These are phyloP conservation scores for Luffa acutangula DNA, from an alignment of 306 rosid genomes.

Conservation along the genomic window DNA sequence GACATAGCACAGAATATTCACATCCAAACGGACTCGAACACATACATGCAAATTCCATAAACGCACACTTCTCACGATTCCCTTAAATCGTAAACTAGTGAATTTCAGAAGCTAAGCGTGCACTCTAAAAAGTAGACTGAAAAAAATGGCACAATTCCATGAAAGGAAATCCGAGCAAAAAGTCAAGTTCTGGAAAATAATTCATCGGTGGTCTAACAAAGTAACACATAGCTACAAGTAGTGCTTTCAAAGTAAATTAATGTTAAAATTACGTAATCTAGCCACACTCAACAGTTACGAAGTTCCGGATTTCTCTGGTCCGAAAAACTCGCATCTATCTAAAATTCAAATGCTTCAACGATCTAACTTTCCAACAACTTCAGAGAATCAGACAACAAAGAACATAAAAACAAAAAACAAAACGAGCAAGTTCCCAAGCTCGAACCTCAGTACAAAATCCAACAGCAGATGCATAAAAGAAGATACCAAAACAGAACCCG, in stretches of 20 bases:
- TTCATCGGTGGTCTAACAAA: not conserved
- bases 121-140: not conserved
- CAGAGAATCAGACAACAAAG: not conserved
- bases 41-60: not conserved
- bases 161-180: not conserved
- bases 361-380: not conserved
- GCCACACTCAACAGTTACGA: not conserved
- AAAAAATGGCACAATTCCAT: not conserved
- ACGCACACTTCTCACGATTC: not conserved
- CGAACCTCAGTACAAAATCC: not conserved
- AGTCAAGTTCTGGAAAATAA: not conserved
- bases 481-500: not conserved
- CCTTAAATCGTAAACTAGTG: not conserved
- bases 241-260: not conserved
- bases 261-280: not conserved
- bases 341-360: not conserved
- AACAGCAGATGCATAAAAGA: not conserved
- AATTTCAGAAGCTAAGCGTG: not conserved
- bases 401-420: not conserved
- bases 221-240: not conserved
- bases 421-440: not conserved
- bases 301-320: not conserved
- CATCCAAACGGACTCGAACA: not conserved
- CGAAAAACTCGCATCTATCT: not conserved
- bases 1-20: not conserved